Conservation (phyloP, 1,139 yeast species). For the Eremothecium gossypii region DNA sequence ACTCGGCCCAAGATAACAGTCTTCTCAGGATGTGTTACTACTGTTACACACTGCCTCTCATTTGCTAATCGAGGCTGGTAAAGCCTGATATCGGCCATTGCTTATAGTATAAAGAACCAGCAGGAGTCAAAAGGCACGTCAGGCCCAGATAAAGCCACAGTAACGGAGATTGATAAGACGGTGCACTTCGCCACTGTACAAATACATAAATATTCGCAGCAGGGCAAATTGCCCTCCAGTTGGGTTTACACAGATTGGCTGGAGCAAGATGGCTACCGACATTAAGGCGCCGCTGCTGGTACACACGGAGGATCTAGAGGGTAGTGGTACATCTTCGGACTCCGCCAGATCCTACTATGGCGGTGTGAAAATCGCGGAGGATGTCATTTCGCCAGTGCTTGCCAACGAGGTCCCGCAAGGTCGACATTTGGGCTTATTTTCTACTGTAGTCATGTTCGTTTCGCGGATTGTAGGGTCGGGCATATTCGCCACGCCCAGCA, state of each 20-base stretch:
- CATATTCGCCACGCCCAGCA: slow-evolving; percentile 62
- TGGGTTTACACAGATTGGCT: neutral
- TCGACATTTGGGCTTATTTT: slow-evolving; percentile 58
- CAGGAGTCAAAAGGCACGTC: too few relatives aligned
- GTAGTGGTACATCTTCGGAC: slow-evolving; percentile 2
- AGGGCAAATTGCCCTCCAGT: too few relatives aligned
- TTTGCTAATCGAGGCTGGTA: too few relatives aligned
- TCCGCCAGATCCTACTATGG: neutral
- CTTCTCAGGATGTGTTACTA: too few relatives aligned
- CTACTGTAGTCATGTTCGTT: slow-evolving; percentile 54
- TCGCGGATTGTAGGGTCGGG: slow-evolving; percentile 73
- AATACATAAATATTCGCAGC: too few relatives aligned
- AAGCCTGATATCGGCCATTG: too few relatives aligned
- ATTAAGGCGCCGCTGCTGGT: slow-evolving; percentile 4
- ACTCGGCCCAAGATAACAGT: too few relatives aligned
- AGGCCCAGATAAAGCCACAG: too few relatives aligned
- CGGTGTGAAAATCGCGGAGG: neutral
- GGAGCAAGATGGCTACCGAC: neutral
- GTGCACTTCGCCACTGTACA: neutral
- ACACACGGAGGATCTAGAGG: slow-evolving; percentile 6
- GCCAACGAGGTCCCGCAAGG: slow-evolving; percentile 57
- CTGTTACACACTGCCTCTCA: too few relatives aligned
- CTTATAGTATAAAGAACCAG: too few relatives aligned
- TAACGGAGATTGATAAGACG: neutral
- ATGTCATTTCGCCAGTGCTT: neutral